A percentile compares a stretch with the other conserved stretches of the same genome.
Evolutionary conservation across 2,329 filamentous ascomycete species (phyloP).

Genomic region (Pseudocercospora pini-densiflorae): DNA sequence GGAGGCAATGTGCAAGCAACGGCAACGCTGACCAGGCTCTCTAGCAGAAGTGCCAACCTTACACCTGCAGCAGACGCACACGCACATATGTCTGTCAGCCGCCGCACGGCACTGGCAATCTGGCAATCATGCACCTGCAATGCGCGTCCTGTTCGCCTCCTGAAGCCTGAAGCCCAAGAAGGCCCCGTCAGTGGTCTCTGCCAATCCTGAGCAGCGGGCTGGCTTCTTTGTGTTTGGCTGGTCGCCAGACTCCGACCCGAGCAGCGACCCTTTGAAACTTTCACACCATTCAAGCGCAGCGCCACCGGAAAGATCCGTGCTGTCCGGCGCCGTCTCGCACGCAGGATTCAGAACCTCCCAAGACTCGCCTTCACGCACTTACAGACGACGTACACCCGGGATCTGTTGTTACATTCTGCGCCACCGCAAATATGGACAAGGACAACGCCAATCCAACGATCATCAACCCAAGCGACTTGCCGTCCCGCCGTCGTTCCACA

Average conservation of each 20-base stretch:
- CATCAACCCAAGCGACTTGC: constrained; percentile 83
- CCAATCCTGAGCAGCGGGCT: background rate
- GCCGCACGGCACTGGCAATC: background rate
- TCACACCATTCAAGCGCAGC: too few relatives aligned
- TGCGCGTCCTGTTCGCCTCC: background rate
- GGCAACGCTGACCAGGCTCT: background rate
- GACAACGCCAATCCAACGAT: constrained; percentile 92
- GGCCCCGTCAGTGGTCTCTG: background rate
- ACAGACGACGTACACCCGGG: constrained; percentile 4
- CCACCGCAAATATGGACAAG: constrained; percentile 44
- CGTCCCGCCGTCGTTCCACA: constrained; percentile 66
- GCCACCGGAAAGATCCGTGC: background rate
- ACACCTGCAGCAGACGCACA: constrained; percentile 12
- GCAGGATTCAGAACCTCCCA: too few relatives aligned
- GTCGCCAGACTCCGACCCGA: background rate
- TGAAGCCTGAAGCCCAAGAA: background rate
- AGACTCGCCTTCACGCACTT: background rate
- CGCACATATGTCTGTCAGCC: constrained; percentile 3
- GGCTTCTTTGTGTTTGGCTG: background rate
- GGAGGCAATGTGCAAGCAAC: background rate
- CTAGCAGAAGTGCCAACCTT: constrained; percentile 4
- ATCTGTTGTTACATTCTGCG: constrained; percentile 12
- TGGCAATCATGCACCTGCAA: too few relatives aligned
- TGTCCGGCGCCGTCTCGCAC: too few relatives aligned
- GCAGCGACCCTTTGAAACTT: too few relatives aligned